These are phyloP conservation scores for Tremella yokohamensis DNA, from an alignment of 768 basidiomycete species.

Conservation along the genomic window DNA sequence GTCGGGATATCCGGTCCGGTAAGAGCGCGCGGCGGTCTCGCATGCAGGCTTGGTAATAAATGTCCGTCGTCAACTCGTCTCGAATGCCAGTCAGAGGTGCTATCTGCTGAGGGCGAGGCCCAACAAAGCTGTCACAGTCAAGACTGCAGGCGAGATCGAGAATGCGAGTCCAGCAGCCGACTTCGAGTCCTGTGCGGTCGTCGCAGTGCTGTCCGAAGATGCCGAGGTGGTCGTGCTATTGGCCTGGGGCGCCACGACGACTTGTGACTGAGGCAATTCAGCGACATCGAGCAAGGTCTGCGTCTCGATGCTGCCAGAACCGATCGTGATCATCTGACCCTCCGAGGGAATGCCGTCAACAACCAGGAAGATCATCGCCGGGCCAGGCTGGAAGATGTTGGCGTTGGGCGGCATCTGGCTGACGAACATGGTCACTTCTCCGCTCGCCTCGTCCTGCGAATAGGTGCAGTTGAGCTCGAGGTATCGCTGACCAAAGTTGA, in stretches of 20 bases:
- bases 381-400: slow-evolving; percentile 60
- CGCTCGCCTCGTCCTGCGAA: slow-evolving; percentile 66
- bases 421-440: slow-evolving; percentile 75
- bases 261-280: slow-evolving; percentile 28
- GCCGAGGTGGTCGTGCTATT: too few species aligned
- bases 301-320: slow-evolving; percentile 36
- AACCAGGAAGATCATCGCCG: slow-evolving; percentile 46
- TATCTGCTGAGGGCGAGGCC: too few species aligned
- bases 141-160: too few species aligned
- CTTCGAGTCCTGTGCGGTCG: too few species aligned
- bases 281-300: slow-evolving; percentile 30
- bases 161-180: too few species aligned
- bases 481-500: slow-evolving; percentile 68
- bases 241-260: slow-evolving; percentile 17
- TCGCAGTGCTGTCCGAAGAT: too few species aligned
- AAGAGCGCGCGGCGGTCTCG: too few species aligned
- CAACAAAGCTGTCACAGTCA: too few species aligned
- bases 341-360: slow-evolving; percentile 46
- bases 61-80: too few species aligned
- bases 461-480: slow-evolving; percentile 81
- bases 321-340: slow-evolving; percentile 40
- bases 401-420: slow-evolving; percentile 72
- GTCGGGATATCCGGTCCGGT: too few species aligned
- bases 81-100: too few species aligned
- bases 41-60: too few species aligned